Evolutionary conservation across 768 basidiomycete species (phyloP), one percentile per base, ranked within the genome.

Genomic region (Chlorophyllum brunneum): DNA sequence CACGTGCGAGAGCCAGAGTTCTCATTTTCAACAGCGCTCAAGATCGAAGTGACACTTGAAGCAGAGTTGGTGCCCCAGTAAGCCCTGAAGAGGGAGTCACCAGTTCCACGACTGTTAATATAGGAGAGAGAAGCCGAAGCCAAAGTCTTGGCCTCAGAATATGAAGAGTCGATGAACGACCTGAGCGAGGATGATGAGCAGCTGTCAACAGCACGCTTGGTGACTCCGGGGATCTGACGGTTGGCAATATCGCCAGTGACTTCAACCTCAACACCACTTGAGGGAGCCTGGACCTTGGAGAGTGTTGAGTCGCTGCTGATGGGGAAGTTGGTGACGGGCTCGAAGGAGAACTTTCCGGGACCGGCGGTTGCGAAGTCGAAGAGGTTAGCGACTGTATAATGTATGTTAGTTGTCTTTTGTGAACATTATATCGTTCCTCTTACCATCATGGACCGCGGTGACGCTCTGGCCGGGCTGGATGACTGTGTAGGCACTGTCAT

Each of bases 351-450:
- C 11, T 61, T 63, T 6, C 75, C 75, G 9, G 68, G 56, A 37
- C 75, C 75, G 43, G 62, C 64, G 23, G 68, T 55, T 9, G 67
- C 65, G 54, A 78, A 77, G 62, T 76, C 69, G 62, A 63, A 77
- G 33, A 78, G 64, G 2, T 70, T 55, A 15, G 70, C 68, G 44
- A 77, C 73, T 75, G 49, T 18, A 38, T 9, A 26, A 30, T 1
- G 23, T 10, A n/a, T 10, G n/a, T 15, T 29, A 42, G 39, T 8
- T 22, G 15, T 5, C 41, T n/a, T 26, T 42, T 40, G 24, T 51
- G 2, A 45, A 20, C 37, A 42, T 24, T n/a, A 49, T 23, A 16
- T 4, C 34, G 23, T 24, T 4, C 16, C 29, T 42, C 56, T 34
- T 52, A 72, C 75, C 66, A 33, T 70, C 64, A 48, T 76, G 76